phyloP scores from a whole-genome alignment of 768 basidiomycete species.

The Kwoniella pini region DNA sequence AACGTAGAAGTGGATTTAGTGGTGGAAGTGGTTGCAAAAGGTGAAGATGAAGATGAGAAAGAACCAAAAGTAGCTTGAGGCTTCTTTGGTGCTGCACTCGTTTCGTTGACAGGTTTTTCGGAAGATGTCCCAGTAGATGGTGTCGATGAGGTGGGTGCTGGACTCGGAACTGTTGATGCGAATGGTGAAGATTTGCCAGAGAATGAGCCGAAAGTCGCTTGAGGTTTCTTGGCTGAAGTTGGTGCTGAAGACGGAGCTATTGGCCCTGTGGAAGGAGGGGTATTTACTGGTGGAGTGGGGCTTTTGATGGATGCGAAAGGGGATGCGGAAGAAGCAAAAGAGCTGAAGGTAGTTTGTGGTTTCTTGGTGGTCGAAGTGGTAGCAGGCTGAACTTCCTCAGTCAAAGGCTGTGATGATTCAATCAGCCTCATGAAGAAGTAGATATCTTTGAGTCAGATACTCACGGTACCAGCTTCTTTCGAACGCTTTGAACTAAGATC shows the following conservation, averaged over 20 bases:
- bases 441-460: too few relatives aligned
- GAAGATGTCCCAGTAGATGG: not conserved
- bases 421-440: too few relatives aligned
- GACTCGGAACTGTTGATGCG: not conserved
- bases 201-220: conserved; percentile 2
- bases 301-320: conserved; percentile 31
- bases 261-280: not conserved
- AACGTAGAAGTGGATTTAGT: conserved; percentile 19
- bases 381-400: not conserved
- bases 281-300: conserved; percentile 4
- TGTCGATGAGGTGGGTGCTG: not conserved
- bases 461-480: conserved; percentile 37
- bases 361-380: conserved; percentile 10
- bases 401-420: too few relatives aligned
- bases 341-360: conserved; percentile 29
- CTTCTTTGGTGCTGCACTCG: conserved; percentile 32
- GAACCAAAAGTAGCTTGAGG: conserved; percentile 48
- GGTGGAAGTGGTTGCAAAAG: conserved; percentile 24
- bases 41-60: conserved; percentile 41
- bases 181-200: conserved; percentile 1
- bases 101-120: not conserved
- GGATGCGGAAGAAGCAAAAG: conserved; percentile 41
- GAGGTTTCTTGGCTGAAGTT: not conserved
- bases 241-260: not conserved
- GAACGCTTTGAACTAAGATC: conserved; percentile 30